Evolutionary conservation across 2,329 filamentous ascomycete species (phyloP).

Genomic region (Aspergillus uvarum): DNA sequence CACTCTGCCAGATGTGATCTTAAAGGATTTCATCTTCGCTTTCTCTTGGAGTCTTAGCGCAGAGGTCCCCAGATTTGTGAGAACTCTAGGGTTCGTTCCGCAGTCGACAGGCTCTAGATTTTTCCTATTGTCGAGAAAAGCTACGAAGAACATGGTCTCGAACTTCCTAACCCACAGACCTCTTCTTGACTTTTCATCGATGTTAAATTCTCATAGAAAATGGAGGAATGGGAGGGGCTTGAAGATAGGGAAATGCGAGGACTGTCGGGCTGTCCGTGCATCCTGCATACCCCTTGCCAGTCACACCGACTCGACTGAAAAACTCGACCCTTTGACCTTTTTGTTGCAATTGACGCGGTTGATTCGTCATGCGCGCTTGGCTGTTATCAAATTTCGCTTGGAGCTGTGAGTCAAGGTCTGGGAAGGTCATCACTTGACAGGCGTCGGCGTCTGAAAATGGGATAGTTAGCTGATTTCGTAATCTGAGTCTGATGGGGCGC

Average conservation of each 20-base stretch:
- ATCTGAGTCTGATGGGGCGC: not conserved
- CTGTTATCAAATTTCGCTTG: not conserved
- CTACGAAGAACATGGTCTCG: not conserved
- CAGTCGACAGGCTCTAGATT: not conserved
- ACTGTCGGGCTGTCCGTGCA: conserved; percentile 3
- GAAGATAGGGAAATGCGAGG: not conserved
- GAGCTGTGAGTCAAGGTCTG: not conserved
- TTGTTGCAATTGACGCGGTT: not conserved
- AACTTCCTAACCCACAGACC: not conserved
- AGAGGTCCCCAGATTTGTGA: not conserved
- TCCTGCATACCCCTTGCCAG: conserved; percentile 7
- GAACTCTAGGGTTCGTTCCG: not conserved
- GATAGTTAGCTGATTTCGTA: not conserved
- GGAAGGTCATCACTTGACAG: conserved; percentile 3
- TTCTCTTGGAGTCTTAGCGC: not conserved
- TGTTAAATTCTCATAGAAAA: too few relatives aligned
- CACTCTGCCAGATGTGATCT: not conserved
- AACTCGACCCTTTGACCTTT: not conserved
- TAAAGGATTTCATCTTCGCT: not conserved
- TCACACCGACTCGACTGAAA: conserved; percentile 7
- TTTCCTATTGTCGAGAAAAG: too few relatives aligned
- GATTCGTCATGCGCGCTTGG: conserved; percentile 1
- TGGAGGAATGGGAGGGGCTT: not conserved
- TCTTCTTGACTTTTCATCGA: not conserved
- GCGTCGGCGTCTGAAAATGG: not conserved